A percentile compares a stretch with the other conserved stretches of the same genome.
Evolutionary conservation across 2,329 filamentous ascomycete species (phyloP).

Genomic region (Ustulina deusta): DNA sequence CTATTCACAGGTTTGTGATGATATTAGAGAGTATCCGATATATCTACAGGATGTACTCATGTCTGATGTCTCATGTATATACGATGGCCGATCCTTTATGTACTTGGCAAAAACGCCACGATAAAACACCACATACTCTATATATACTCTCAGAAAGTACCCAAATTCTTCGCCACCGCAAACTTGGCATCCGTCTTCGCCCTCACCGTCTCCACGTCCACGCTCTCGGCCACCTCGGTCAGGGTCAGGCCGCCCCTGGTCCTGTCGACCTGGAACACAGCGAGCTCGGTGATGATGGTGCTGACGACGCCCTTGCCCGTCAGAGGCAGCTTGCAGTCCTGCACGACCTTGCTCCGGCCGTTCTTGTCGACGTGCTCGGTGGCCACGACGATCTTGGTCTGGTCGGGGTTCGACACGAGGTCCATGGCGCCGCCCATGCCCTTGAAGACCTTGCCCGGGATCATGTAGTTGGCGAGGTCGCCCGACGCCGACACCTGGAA

Average conservation of each 20-base stretch:
- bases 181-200: slow-evolving; percentile 79
- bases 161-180: slow-evolving; percentile 68
- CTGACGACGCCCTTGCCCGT: slow-evolving; percentile 76
- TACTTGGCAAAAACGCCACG: background rate
- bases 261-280: slow-evolving; percentile 77
- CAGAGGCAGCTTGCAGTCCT: slow-evolving; percentile 72
- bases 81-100: background rate
- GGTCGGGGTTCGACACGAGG: slow-evolving; percentile 76
- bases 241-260: slow-evolving; percentile 72
- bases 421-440: slow-evolving; percentile 88
- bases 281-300: slow-evolving; percentile 79
- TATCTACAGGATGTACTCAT: slow-evolving; percentile 4
- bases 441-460: slow-evolving; percentile 88
- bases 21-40: slow-evolving; percentile 8
- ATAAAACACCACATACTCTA: background rate
- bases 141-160: slow-evolving; percentile 53
- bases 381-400: slow-evolving; percentile 78
- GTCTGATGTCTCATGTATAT: background rate
- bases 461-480: slow-evolving; percentile 90
- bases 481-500: slow-evolving; percentile 83
- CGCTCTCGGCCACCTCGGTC: slow-evolving; percentile 76
- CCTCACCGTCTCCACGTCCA: slow-evolving; percentile 75
- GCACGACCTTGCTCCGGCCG: slow-evolving; percentile 74
- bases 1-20: background rate
- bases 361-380: slow-evolving; percentile 78